Evolutionary conservation across 805 yeast genomes (phyloP).

Genomic region (Candida palmyrensis): DNA sequence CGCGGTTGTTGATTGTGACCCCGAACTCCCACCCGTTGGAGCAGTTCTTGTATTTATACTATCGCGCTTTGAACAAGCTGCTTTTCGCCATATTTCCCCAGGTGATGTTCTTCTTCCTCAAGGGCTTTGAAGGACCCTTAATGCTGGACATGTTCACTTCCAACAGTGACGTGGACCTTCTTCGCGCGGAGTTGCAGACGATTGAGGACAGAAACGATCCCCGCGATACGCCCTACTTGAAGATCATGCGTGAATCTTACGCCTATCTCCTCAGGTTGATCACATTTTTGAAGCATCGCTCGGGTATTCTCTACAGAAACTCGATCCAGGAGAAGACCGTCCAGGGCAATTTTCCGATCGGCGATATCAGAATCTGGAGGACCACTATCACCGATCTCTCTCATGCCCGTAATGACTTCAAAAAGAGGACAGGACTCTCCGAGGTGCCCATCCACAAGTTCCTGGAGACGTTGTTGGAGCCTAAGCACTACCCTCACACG

Average conservation of each 20-base stretch:
- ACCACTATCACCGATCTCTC: constrained; percentile 21
- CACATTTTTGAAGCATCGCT: constrained; percentile 24
- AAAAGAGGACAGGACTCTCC: constrained; percentile 13
- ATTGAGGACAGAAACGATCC: too few relatives aligned
- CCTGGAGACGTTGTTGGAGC: constrained; percentile 1
- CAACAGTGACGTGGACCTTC: constrained; percentile 20
- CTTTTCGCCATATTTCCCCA: constrained; percentile 34
- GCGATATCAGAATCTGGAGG: constrained; percentile 22
- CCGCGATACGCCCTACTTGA: constrained; percentile 10
- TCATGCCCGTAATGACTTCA: constrained; percentile 16
- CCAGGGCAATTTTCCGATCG: constrained; percentile 16
- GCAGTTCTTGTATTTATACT: constrained; percentile 26
- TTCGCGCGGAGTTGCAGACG: constrained; percentile 13
- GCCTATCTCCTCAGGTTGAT: constrained; percentile 22
- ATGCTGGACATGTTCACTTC: constrained; percentile 30
- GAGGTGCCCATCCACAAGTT: constrained; percentile 18
- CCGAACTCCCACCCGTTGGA: constrained; percentile 24
- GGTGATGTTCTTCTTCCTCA: constrained; percentile 31
- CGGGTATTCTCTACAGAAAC: constrained; percentile 22
- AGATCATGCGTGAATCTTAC: neutral
- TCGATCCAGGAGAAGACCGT: constrained; percentile 20
- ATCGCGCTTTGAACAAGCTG: constrained; percentile 27
- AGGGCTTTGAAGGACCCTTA: constrained; percentile 38
- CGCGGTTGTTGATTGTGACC: constrained; percentile 19
- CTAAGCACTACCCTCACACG: constrained; percentile 3